phyloP scores from a whole-genome alignment of 1,284 basidiomycete genomes.

The Ustilago trichophora region DNA sequence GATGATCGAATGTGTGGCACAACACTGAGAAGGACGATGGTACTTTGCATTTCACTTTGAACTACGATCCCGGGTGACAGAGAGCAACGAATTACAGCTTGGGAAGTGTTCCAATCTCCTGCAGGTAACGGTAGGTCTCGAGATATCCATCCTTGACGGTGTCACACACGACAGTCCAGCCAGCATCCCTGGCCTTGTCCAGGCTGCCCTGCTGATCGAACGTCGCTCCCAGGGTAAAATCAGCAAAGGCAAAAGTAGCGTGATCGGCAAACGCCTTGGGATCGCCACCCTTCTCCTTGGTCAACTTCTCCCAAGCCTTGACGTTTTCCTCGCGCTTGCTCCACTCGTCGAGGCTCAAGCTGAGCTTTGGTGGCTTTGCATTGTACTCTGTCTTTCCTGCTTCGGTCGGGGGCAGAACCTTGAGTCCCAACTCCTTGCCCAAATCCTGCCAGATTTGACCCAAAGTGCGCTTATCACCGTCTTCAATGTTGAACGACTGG shows the following conservation, averaged over 20 bases:
- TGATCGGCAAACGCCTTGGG: conserved; percentile 33
- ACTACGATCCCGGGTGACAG: conserved; percentile 37
- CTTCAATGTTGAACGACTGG: conserved; percentile 48
- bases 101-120: conserved; percentile 39
- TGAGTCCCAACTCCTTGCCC: conserved; percentile 27
- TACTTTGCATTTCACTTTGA: too few relatives aligned
- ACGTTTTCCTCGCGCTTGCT: conserved; percentile 28
- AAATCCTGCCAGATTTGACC: conserved; percentile 44
- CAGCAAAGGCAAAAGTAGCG: conserved; percentile 38
- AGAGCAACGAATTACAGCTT: conserved; percentile 1
- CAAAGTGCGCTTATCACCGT: conserved; percentile 30
- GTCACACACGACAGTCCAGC: conserved; percentile 31
- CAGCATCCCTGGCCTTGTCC: conserved; percentile 35
- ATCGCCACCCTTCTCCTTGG: conserved; percentile 31
- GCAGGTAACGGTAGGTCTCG: conserved; percentile 39
- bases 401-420: conserved; percentile 22
- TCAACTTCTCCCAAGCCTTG: conserved; percentile 38
- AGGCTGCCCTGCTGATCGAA: conserved; percentile 41
- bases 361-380: conserved; percentile 34
- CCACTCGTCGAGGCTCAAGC: conserved; percentile 37
- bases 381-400: conserved; percentile 21
- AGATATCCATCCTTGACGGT: conserved; percentile 43
- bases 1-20: too few relatives aligned
- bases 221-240: conserved; percentile 40
- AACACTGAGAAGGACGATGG: too few relatives aligned